Base-by-base conservation (phyloP, 106 monocot genomes). In the Dendrobium huoshanense region DNA sequence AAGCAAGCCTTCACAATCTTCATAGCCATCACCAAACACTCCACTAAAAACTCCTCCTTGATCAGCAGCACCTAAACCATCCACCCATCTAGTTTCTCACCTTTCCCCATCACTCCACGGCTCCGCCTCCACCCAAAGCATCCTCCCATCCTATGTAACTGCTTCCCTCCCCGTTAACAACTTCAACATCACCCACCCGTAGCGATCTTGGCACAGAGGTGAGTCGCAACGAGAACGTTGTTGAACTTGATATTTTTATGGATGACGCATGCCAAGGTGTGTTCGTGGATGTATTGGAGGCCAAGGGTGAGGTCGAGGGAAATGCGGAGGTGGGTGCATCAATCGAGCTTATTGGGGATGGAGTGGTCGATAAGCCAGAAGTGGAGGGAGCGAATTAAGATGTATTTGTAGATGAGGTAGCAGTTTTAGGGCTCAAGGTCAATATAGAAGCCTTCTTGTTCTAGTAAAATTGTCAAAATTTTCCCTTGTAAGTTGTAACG, bases 261-360 rank as follows among this genome's bases (percentile, higher is more conserved):
- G 56, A 93, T 92, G 44, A 95, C 92, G 4, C 89, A 85, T 18
- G 95, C 93, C 87, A 86, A 93, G 6, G 95, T 93, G 82, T 95
- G 95, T 80, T 95, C 93, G 72, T 95, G 95, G 89, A 95, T 91
- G 93, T 95, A 95, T 81, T 93, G 93, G 49, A 95, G 88, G 22
- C 92, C 95, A 43, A 93, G 82, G 27, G 95, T 91, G 19, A 95
- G 80, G 85, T 95, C 93, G 7, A 93, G 80, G 11, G 93, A 88
- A 44, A 95, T 81, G 16, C 85, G 86, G 43, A 93, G 85, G 74
- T 91, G 90, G 25, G 78, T 51, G n/a, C 81, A 84, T 92, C 92
- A 95, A 67, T 89, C 80, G 8, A 95, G 88, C 74, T 54, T 81
- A 20, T 24, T 58, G 19, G 87, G 58, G 5, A 22, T 31, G 7